These are phyloP conservation scores for Kodamaea ohmeri DNA, from an alignment of 1,139 yeast genomes.

Conservation along the genomic window DNA sequence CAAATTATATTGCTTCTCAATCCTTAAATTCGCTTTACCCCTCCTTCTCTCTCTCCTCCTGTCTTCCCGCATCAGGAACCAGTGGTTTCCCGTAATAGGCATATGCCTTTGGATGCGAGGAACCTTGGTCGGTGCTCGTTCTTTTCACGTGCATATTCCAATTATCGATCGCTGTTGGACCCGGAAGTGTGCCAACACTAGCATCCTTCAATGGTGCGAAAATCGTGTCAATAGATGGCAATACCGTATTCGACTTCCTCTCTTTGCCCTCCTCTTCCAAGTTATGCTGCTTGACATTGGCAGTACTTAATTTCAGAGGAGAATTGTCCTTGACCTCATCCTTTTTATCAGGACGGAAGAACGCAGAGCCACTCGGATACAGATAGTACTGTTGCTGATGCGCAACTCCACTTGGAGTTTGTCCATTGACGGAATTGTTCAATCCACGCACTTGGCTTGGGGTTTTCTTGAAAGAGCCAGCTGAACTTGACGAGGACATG, in stretches of 20 bases:
- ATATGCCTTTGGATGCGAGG: neutral
- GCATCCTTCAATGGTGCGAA: constrained; percentile 6
- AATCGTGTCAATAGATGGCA: constrained; percentile 14
- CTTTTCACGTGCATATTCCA: constrained; percentile 7
- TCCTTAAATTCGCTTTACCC: no score
- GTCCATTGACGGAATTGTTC: constrained; percentile 1
- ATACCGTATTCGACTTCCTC: constrained; percentile 2
- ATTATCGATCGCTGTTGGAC: constrained; percentile 12
- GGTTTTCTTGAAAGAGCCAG: constrained; percentile 1
- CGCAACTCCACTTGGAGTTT: constrained; percentile 1
- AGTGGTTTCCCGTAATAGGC: constrained; percentile 2
- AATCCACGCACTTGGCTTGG: no score
- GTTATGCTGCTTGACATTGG: constrained; percentile 16
- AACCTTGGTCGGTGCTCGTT: neutral
- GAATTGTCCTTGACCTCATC: neutral
- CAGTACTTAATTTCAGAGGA: constrained; percentile 12
- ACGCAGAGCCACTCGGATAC: constrained; percentile 26
- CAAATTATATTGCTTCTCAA: no score
- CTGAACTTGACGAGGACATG: neutral
- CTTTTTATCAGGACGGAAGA: constrained; percentile 15
- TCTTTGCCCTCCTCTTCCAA: constrained; percentile 4
- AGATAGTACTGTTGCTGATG: constrained; percentile 21
- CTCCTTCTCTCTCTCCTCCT: no score
- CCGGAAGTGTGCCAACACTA: constrained; percentile 9
- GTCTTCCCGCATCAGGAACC: no score